Evolutionary conservation across 1,284 basidiomycete genomes (phyloP).

Genomic region (Ustilago nuda): DNA sequence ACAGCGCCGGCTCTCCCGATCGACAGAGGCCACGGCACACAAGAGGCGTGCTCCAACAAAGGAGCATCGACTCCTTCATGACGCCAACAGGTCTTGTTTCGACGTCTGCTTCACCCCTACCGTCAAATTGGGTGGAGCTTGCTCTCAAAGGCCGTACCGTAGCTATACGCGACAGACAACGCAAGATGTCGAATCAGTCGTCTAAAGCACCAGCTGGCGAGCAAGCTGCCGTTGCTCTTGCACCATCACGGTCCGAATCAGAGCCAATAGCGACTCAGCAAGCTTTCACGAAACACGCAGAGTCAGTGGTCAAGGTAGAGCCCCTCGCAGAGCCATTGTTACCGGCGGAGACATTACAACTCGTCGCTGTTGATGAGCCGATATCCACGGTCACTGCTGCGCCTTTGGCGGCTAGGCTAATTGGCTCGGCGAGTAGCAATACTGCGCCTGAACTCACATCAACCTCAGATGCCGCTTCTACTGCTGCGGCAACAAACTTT

Average conservation of each 20-base stretch:
- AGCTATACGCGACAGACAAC: slow-evolving; percentile 34
- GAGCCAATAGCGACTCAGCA: background rate
- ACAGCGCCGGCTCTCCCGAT: background rate
- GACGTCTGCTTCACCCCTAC: slow-evolving; percentile 25
- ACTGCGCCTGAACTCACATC: background rate
- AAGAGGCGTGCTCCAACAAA: slow-evolving; percentile 15
- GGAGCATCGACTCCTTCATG: slow-evolving; percentile 28
- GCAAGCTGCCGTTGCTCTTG: background rate
- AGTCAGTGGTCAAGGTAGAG: slow-evolving; percentile 16
- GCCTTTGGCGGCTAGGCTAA: slow-evolving; percentile 19
- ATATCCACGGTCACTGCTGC: background rate
- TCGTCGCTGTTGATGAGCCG: background rate
- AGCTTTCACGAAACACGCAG: background rate
- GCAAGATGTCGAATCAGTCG: slow-evolving; percentile 21
- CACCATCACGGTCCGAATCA: background rate
- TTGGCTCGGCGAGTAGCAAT: slow-evolving; percentile 12
- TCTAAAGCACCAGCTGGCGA: slow-evolving; percentile 6
- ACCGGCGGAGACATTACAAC: background rate
- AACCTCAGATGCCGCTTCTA: background rate
- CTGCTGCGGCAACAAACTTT: background rate
- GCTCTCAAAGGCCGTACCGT: slow-evolving; percentile 28
- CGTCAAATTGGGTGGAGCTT: slow-evolving; percentile 39
- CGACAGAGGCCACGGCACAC: slow-evolving; percentile 5
- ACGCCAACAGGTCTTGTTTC: slow-evolving; percentile 35
- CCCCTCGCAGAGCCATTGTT: background rate